Conservation (phyloP, 352 stramenopile species). For the Phytophthora melonis region DNA sequence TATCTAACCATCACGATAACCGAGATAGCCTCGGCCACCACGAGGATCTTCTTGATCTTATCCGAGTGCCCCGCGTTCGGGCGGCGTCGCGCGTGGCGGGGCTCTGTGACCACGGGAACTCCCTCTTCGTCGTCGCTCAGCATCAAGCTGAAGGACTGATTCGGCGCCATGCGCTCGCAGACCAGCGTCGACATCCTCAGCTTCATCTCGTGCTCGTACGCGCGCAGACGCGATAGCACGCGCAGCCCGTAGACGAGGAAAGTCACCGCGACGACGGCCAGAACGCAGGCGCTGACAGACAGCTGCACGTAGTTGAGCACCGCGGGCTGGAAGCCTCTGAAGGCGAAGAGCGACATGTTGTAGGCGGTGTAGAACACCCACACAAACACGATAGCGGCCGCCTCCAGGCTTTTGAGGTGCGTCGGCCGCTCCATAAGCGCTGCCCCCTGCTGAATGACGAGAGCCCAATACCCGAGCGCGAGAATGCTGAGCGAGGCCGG, state of each 20-base stretch:
- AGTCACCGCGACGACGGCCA: conserved; percentile 26
- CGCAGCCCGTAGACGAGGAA: conserved; percentile 43
- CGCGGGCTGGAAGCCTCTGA: conserved; percentile 44
- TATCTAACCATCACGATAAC: conserved; percentile 38
- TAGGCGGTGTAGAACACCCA: conserved; percentile 44
- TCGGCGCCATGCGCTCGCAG: conserved; percentile 32
- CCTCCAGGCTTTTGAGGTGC: conserved; percentile 34
- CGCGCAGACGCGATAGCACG: conserved; percentile 34
- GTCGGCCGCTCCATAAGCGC: conserved; percentile 22
- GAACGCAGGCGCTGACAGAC: conserved; percentile 27
- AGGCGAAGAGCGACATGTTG: conserved; percentile 39
- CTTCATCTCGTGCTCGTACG: conserved; percentile 42
- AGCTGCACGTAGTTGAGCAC: conserved; percentile 44
- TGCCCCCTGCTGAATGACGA: conserved; percentile 44
- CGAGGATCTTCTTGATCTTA: conserved; percentile 46
- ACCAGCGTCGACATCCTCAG: conserved; percentile 33
- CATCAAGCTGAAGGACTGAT: conserved; percentile 36
- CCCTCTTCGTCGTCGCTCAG: conserved; percentile 37
- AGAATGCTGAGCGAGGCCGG: conserved; percentile 32
- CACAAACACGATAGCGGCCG: conserved; percentile 27
- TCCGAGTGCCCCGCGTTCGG: conserved; percentile 30
- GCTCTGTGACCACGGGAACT: conserved; percentile 31
- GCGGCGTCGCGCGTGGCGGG: conserved; percentile 8
- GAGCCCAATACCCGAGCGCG: conserved; percentile 41
- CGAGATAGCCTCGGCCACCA: conserved; percentile 34